Conservation (phyloP, 1,284 basidiomycete species). For the Ganoderma boninense region DNA sequence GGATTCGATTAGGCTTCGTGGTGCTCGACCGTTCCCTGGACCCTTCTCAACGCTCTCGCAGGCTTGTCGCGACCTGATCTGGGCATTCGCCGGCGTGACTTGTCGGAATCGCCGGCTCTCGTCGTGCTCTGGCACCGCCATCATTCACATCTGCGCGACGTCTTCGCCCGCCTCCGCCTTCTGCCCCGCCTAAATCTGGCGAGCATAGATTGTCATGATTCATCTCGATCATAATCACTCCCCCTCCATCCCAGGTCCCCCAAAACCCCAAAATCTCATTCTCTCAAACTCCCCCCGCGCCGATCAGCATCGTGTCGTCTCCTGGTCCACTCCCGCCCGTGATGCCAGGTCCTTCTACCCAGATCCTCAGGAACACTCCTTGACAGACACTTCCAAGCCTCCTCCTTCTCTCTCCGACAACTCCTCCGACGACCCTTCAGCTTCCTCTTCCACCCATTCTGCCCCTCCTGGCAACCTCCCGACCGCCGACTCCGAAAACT, state of each 20-base stretch:
- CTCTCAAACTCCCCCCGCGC: conserved; percentile 48
- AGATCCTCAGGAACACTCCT: conserved; percentile 40
- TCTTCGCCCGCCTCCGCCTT: conserved; percentile 28
- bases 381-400: conserved; percentile 37
- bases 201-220: conserved; percentile 52
- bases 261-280: conserved; percentile 54
- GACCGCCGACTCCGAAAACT: conserved; percentile 40
- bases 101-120: conserved; percentile 33
- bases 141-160: conserved; percentile 34
- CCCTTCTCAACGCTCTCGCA: conserved; percentile 1
- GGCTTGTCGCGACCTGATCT: conserved; percentile 20
- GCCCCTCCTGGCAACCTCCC: conserved; percentile 27
- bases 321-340: conserved; percentile 50
- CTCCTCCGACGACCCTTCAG: conserved; percentile 14
- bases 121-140: conserved; percentile 32
- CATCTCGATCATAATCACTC: conserved; percentile 66
- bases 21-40: conserved; percentile 7
- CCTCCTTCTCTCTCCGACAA: conserved; percentile 31
- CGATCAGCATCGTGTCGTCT: conserved; percentile 49
- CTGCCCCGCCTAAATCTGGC: conserved; percentile 42
- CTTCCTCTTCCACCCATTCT: conserved; percentile 23
- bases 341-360: conserved; percentile 42
- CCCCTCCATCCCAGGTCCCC: conserved; percentile 48
- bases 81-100: conserved; percentile 27
- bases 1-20: conserved; percentile 2